Base-by-base conservation (phyloP, 768 basidiomycete genomes). In the Pleurotus pulmonarius region DNA sequence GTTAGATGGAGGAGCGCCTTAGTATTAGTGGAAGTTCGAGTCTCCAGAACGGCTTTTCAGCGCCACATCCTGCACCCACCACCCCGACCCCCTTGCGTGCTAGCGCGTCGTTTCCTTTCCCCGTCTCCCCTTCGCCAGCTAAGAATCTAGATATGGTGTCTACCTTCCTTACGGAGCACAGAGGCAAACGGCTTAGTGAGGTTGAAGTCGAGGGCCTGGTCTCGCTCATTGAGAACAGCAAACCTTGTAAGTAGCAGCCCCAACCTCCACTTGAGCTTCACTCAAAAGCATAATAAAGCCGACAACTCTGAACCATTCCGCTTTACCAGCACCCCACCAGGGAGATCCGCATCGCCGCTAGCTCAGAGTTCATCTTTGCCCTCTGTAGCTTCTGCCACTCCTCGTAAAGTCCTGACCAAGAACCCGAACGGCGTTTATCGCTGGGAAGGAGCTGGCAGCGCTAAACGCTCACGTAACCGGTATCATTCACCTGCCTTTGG, bases 371-470 rank as follows among this genome's bases (percentile, higher is more conserved):
- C 67, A 13, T 51, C 61, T n/a, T 64, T 72, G 43, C 65, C 70
- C 9, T 69, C 72, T 39, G 57, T 62, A 48, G 57, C 63, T n/a
- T 66, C 71, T 1, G 61, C 74, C 16, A 65, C 77, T 13, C 75
- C 83, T 4, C 77, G 77, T 15, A 84, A 79, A 64, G 83, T 78
- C 8, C 71, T 92, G 5, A 65, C 77, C 18, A 82, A 73, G 65
- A 92, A 92, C 63, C 90, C 90, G 0, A 92, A 92, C 64, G 90
- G 90, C 18, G 64, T 72, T 34, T 87, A 87, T 68, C 77, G 78
- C 47, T 90, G 86, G 86, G 80, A 85, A 60, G 90, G 90, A n/a
- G 86, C 75, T 29, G 88, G 89, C 43, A 90, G 87, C 61, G 83
- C 90, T 37, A 54, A 63, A 20, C 74, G 67, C 38, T 65, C 69